Percentiles rank a stretch among this genome's conserved stretches.
Evolutionary conservation across 805 yeast genomes (phyloP).

Genomic region (Candida chauliodis): DNA sequence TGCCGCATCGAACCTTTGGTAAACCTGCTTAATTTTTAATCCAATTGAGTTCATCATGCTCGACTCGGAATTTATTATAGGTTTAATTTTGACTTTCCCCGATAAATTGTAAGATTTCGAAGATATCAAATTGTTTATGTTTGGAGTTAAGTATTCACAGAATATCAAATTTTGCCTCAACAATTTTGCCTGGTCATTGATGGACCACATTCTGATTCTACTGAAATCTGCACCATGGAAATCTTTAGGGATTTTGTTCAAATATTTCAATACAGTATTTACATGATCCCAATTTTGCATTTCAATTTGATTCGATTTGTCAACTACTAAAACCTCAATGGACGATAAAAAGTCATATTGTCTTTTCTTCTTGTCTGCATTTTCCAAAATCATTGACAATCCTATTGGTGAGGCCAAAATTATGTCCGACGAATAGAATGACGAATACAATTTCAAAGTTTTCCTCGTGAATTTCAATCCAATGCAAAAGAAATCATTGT

Average conservation of each 20-base stretch:
- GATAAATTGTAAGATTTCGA: constrained; percentile 51
- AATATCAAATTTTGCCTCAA: constrained; percentile 79
- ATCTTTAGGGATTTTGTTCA: constrained; percentile 75
- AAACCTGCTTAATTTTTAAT: constrained; percentile 61
- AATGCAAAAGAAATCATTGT: constrained; percentile 84
- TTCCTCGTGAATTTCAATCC: constrained; percentile 92
- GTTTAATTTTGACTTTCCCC: constrained; percentile 60
- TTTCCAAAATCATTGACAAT: constrained; percentile 67
- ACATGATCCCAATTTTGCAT: constrained; percentile 95
- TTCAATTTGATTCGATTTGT: constrained; percentile 79
- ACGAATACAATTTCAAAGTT: constrained; percentile 76
- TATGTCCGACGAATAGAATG: constrained; percentile 80
- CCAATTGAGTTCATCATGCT: constrained; percentile 67
- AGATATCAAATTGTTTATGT: constrained; percentile 57
- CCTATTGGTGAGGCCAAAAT: constrained; percentile 93
- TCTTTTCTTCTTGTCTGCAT: constrained; percentile 49
- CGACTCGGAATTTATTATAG: constrained; percentile 37
- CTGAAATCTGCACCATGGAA: constrained; percentile 84
- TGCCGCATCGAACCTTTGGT: constrained; percentile 61
- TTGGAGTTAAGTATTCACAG: constrained; percentile 77
- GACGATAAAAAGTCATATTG: constrained; percentile 84
- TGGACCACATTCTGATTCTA: constrained; percentile 87
- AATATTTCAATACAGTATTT: constrained; percentile 54
- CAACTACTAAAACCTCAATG: constrained; percentile 76
- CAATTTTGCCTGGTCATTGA: constrained; percentile 71